Conservation (phyloP, 2,329 filamentous ascomycete genomes). For the Tolypocladium tundrense region DNA sequence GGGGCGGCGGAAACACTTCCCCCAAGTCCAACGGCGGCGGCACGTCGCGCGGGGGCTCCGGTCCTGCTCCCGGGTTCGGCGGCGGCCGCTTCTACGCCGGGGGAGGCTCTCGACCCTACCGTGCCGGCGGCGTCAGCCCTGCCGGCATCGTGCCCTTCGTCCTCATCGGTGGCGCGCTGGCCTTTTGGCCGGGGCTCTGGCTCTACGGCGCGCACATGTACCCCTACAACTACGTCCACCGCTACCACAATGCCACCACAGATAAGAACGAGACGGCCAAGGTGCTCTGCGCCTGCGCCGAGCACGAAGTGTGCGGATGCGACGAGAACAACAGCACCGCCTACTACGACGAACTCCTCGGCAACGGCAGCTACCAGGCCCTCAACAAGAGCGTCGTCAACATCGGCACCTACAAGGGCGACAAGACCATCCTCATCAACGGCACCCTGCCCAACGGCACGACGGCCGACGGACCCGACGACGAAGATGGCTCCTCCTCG, state of each 20-base stretch:
- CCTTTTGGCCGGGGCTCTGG: constrained; percentile 57
- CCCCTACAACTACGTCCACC: constrained; percentile 30
- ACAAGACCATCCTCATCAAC: constrained; percentile 57
- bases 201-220: constrained; percentile 54
- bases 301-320: constrained; percentile 45
- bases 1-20: constrained; percentile 16
- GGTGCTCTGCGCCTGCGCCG: constrained; percentile 42
- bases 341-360: constrained; percentile 53
- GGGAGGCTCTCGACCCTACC: constrained; percentile 52
- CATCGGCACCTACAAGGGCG: constrained; percentile 32
- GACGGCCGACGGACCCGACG: constrained; percentile 26
- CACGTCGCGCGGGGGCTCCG: constrained; percentile 45
- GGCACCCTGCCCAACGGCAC: constrained; percentile 65
- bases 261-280: constrained; percentile 24
- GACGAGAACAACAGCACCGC: constrained; percentile 54
- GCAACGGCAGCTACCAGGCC: constrained; percentile 48
- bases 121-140: constrained; percentile 38
- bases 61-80: constrained; percentile 45
- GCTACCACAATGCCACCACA: constrained; percentile 39
- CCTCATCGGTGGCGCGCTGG: constrained; percentile 36
- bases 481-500: constrained; percentile 18
- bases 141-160: constrained; percentile 44
- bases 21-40: constrained; percentile 34
- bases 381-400: constrained; percentile 54
- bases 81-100: constrained; percentile 58